These are phyloP conservation scores for Kondoa malvinella DNA, from an alignment of 768 basidiomycete species.

Conservation along the genomic window DNA sequence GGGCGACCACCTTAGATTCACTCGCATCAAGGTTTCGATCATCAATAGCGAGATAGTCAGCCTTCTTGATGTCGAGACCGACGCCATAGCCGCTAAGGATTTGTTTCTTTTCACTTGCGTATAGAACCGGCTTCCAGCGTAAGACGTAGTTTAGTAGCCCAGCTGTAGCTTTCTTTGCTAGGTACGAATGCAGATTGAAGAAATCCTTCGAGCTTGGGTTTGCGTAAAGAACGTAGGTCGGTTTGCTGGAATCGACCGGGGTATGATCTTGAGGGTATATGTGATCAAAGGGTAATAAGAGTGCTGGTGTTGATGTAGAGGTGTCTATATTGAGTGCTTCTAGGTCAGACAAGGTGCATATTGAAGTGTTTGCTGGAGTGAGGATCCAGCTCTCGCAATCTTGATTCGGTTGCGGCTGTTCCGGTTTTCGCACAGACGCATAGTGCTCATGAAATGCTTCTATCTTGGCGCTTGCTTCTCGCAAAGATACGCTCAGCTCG, in stretches of 20 bases:
- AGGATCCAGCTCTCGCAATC: conserved; percentile 27
- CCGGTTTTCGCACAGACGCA: conserved; percentile 19
- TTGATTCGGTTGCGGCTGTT: conserved; percentile 23
- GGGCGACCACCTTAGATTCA: neutral
- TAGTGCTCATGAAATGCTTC: conserved; percentile 72
- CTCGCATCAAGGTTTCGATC: conserved; percentile 42
- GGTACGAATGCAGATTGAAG: conserved; percentile 49
- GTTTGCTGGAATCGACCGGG: conserved; percentile 33
- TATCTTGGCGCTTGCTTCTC: conserved; percentile 60
- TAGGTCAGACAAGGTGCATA: conserved; percentile 15
- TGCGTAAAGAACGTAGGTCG: conserved; percentile 59
- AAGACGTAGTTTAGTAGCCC: conserved; percentile 35
- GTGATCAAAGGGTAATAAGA: conserved; percentile 60
- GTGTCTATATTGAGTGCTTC: conserved; percentile 35
- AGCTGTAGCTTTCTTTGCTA: conserved; percentile 43
- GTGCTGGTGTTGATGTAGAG: conserved; percentile 4
- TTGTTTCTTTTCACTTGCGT: neutral
- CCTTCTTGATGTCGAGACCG: conserved; percentile 82
- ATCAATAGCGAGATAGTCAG: conserved; percentile 85
- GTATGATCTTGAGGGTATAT: conserved; percentile 31
- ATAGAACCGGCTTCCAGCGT: conserved; percentile 17
- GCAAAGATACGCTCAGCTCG: conserved; percentile 57
- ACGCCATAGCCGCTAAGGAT: conserved; percentile 76
- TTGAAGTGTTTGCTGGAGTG: neutral
- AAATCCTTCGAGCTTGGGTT: conserved; percentile 51